phyloP scores from a whole-genome alignment of 78 protist species.

The Emiliania huxleyi region DNA sequence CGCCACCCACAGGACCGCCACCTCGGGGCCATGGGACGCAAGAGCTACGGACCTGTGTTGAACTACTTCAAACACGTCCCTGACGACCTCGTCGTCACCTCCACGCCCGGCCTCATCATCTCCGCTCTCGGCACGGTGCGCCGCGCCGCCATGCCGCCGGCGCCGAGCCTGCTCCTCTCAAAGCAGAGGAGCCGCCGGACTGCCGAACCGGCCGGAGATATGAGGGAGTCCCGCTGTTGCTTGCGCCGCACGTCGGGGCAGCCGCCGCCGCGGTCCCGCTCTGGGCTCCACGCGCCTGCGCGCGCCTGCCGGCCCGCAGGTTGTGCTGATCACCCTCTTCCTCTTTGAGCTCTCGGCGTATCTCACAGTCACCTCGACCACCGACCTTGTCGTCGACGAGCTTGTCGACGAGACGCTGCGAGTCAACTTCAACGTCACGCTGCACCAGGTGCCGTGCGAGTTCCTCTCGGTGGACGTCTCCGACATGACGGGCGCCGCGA shows the following conservation, averaged over 20 bases:
- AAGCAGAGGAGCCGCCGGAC: too few relatives aligned
- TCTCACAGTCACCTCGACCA: not conserved
- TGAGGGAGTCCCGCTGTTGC: too few relatives aligned
- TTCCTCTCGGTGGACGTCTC: not conserved
- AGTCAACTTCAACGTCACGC: slow-evolving; percentile 20
- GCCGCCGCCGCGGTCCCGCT: too few relatives aligned
- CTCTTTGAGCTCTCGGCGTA: not conserved
- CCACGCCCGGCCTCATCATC: not conserved
- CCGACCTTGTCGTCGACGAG: slow-evolving; percentile 1
- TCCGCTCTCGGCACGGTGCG: not conserved
- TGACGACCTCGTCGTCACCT: not conserved
- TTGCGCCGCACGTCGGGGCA: too few relatives aligned
- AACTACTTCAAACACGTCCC: slow-evolving; percentile 2
- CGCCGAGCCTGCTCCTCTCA: too few relatives aligned
- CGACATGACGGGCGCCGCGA: not conserved
- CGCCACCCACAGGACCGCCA: too few relatives aligned
- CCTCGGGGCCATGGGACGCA: too few relatives aligned
- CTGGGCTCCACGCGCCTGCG: too few relatives aligned
- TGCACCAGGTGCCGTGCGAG: slow-evolving; percentile 11
- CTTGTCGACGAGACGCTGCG: not conserved
- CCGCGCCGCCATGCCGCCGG: too few relatives aligned
- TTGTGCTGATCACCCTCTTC: not conserved
- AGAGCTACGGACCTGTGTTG: too few relatives aligned
- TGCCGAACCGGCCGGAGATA: too few relatives aligned
- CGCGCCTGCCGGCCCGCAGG: too few relatives aligned